A percentile compares a stretch with the other conserved stretches of the same genome.
Evolutionary conservation across 2,329 filamentous ascomycete genomes (phyloP).

Genomic region (Coleophoma eucalyptorum): DNA sequence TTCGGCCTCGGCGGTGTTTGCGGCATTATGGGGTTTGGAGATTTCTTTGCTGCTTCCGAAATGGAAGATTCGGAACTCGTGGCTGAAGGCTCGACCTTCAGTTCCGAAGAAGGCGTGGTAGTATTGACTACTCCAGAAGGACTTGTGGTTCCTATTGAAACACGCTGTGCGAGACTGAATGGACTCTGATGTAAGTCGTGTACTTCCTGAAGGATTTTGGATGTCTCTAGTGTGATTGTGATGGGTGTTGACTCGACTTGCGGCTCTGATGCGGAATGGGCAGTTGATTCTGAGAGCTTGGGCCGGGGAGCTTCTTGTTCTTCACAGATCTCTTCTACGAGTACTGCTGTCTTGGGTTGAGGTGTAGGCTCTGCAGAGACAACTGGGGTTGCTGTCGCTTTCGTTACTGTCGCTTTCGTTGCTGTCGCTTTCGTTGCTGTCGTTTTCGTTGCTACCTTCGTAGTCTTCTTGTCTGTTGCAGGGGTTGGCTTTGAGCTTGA

Average conservation of each 20-base stretch:
- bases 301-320: not conserved
- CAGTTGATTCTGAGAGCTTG: not conserved
- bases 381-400: not conserved
- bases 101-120: not conserved
- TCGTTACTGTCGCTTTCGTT: conserved; percentile 2
- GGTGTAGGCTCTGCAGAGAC: not conserved
- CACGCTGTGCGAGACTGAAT: not conserved
- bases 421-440: not conserved
- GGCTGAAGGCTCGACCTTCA: not conserved
- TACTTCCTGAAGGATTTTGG: conserved; percentile 16
- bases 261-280: too few species aligned
- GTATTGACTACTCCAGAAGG: not conserved
- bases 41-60: not conserved
- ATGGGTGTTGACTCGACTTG: not conserved
- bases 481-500: not conserved
- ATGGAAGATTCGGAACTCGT: not conserved
- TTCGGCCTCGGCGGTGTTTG: not conserved
- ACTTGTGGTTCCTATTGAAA: not conserved
- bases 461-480: conserved; percentile 2
- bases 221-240: conserved; percentile 7
- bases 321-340: not conserved
- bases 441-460: conserved; percentile 5
- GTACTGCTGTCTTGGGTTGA: not conserved
- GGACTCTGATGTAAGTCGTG: conserved; percentile 8
- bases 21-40: not conserved